Conservation (phyloP, 83 land plant genomes). For the Isoetes engelmannii region DNA sequence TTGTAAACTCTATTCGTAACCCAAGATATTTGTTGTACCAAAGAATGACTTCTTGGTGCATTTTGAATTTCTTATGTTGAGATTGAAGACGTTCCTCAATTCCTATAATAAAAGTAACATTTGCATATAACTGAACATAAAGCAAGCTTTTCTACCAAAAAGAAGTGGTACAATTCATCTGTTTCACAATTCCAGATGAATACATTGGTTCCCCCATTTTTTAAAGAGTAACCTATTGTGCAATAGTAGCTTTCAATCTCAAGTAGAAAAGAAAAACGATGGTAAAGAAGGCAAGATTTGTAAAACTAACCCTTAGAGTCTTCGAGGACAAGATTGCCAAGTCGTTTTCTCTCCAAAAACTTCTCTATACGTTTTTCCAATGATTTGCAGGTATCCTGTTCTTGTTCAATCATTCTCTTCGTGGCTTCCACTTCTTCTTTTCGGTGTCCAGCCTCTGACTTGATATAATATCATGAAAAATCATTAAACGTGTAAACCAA, state of each 20-base stretch:
- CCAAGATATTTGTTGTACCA: conserved; percentile 2
- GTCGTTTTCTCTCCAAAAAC: neutral
- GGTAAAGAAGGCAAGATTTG: neutral
- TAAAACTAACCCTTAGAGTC: conserved; percentile 5
- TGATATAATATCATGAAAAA: no score
- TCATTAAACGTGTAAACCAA: no score
- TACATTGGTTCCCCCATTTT: neutral
- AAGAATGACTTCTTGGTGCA: neutral
- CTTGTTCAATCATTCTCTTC: conserved; percentile 8
- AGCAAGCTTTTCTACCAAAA: neutral
- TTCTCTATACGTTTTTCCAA: neutral
- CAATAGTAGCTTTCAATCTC: neutral
- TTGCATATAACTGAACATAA: no score
- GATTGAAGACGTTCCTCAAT: neutral
- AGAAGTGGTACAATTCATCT: neutral
- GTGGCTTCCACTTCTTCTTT: neutral
- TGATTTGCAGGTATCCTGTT: neutral
- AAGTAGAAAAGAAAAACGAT: neutral
- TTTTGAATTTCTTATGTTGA: neutral
- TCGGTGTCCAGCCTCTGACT: neutral
- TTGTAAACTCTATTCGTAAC: neutral
- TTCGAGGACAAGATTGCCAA: neutral
- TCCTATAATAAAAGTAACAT: neutral
- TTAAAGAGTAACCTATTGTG: neutral
- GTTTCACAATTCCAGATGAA: neutral